phyloP scores from a whole-genome alignment of 495 filamentous ascomycete species.

The Polyplosphaeria fusca region DNA sequence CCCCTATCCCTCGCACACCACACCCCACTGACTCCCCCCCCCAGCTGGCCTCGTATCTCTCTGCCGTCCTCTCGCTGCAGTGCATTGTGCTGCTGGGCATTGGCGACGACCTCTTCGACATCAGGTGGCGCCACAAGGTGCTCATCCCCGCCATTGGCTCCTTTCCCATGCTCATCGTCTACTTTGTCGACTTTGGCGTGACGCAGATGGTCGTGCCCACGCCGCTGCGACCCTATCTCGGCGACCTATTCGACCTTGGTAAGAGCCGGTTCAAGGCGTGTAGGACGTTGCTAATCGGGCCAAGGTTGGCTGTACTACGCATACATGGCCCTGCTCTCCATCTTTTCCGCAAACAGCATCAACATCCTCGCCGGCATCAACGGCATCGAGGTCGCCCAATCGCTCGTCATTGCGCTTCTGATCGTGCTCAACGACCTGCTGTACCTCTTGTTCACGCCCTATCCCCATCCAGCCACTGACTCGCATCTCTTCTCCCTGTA shows the following conservation, averaged over 20 bases:
- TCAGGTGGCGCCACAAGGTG: slow-evolving; percentile 97
- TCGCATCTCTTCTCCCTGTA: slow-evolving; percentile 94
- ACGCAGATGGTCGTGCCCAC: slow-evolving; percentile 89
- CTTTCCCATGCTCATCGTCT: slow-evolving; percentile 92
- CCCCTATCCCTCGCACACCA: neutral
- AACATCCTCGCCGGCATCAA: slow-evolving; percentile 98
- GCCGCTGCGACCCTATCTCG: slow-evolving; percentile 77
- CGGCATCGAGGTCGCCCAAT: slow-evolving; percentile 93
- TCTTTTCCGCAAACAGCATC: slow-evolving; percentile 97
- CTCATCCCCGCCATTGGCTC: slow-evolving; percentile 93
- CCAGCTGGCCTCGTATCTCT: slow-evolving; percentile 91
- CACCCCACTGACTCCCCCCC: slow-evolving; percentile 10
- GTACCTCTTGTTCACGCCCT: slow-evolving; percentile 65
- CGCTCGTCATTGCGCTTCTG: slow-evolving; percentile 80
- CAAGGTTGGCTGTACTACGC: slow-evolving; percentile 78
- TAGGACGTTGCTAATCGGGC: slow-evolving; percentile 22
- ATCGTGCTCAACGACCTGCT: slow-evolving; percentile 79
- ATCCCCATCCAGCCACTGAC: slow-evolving; percentile 89
- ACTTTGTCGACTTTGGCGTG: slow-evolving; percentile 97
- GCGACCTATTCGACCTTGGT: slow-evolving; percentile 77
- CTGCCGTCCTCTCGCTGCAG: slow-evolving; percentile 87
- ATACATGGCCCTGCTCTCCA: slow-evolving; percentile 92
- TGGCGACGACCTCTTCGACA: slow-evolving; percentile 95
- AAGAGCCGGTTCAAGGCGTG: slow-evolving; percentile 6
- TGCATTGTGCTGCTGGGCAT: slow-evolving; percentile 86